Conservation (phyloP, 805 yeast species). For the Hanseniaspora pseudoguilliermondii region DNA sequence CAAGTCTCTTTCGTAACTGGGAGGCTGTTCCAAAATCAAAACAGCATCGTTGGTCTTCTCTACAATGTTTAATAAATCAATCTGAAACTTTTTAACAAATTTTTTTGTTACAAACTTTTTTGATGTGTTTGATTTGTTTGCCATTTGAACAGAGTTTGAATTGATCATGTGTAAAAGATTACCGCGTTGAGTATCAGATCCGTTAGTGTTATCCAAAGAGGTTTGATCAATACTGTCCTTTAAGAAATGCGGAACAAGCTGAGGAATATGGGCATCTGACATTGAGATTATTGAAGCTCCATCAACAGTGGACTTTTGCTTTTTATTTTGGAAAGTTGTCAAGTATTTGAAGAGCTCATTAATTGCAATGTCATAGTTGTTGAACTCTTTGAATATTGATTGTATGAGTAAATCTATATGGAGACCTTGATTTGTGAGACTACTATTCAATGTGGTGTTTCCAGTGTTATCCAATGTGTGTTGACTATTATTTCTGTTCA, state of each 20-base stretch:
- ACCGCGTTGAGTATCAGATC: neutral
- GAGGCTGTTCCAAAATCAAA: constrained; percentile 14
- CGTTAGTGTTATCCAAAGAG: neutral
- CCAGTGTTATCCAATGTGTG: neutral
- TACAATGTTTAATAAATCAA: neutral
- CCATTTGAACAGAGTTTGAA: neutral
- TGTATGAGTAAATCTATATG: constrained; percentile 15
- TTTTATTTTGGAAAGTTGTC: constrained; percentile 18
- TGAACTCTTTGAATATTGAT: constrained; percentile 22
- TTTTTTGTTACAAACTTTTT: constrained; percentile 9
- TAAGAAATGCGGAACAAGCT: constrained; percentile 56
- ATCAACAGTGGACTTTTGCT: constrained; percentile 13
- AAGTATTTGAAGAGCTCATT: constrained; percentile 23
- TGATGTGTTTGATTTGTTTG: neutral
- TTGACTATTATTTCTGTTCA: neutral
- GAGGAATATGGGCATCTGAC: constrained; percentile 34
- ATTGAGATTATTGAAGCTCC: neutral
- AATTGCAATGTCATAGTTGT: constrained; percentile 23
- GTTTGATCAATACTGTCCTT: constrained; percentile 36
- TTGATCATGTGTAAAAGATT: neutral
- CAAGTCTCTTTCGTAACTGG: constrained; percentile 16
- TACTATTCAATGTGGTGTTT: neutral
- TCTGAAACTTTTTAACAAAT: constrained; percentile 4
- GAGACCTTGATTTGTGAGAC: constrained; percentile 11
- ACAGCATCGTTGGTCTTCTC: constrained; percentile 15